Evolutionary conservation across 805 yeast species (phyloP), one percentile per base, ranked within the genome.

Genomic region (Lipomyces kockii): DNA sequence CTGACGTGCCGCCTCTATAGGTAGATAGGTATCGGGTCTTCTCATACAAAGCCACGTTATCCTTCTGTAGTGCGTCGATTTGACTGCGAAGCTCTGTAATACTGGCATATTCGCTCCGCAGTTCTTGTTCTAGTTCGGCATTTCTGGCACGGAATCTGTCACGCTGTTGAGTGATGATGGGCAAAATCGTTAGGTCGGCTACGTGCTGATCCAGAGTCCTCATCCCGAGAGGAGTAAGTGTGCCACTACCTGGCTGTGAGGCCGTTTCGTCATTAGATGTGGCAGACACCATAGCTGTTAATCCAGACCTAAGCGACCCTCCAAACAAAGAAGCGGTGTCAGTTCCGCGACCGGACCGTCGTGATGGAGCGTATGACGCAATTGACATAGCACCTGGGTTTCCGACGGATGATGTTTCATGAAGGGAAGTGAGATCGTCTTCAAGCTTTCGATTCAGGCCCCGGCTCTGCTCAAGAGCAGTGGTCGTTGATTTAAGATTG

Each of bases 131-230:
- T 63, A 95, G 83, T 76, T 91, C 97, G 65, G 85, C 85, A 74
- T 89, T 91, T 63, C 92, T 84, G n/a, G 86, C 84, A 74, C 96
- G 87, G 82, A 93, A 92, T 70, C 99, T 82, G 78, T 94, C 99
- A 77, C 99, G 87, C 80, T 94, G 99, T 75, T 94, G 93, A 14
- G 97, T 92, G 35, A 95, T 86, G 62, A 94, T 92, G 0, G 97
- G 96, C 61, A 94, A 78, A 35, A 93, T 3, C 87, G 54, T 74
- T 70, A 20, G 71, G 61, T 39, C 72, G 64, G 72, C 67, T 39
- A 63, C 62, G 37, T 68, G 71, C 57, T 68, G 71, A 14, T 65
- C 71, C 22, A 62, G 46, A 9, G 63, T 22, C 17, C 69, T 54
- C 22, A 51, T 51, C 8, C 60, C 54, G 22, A 57, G 58, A 6